Evolutionary conservation across 805 yeast genomes (phyloP).

Genomic region (Sungouiella thailandica): DNA sequence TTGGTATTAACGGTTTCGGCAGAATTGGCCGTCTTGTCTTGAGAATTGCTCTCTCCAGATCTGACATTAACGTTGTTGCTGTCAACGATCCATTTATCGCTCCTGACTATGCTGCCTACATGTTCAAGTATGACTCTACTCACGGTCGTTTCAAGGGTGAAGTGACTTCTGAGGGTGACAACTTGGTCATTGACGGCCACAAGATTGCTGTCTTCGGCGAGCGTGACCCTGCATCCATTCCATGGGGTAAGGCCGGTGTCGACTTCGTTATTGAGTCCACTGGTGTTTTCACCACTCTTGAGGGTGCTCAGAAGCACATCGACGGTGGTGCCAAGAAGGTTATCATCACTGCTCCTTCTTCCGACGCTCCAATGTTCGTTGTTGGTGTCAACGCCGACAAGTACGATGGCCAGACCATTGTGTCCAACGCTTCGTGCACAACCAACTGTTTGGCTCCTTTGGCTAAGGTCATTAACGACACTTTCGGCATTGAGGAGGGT

Average conservation of each 20-base stretch:
- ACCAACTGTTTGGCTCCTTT: conserved; percentile 94
- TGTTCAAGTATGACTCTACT: conserved; percentile 94
- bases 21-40: conserved; percentile 88
- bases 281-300: conserved; percentile 85
- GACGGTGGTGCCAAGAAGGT: conserved; percentile 94
- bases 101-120: conserved; percentile 87
- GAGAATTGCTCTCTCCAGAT: conserved; percentile 72
- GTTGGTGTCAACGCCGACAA: conserved; percentile 82
- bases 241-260: conserved; percentile 83
- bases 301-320: conserved; percentile 78
- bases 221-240: conserved; percentile 79
- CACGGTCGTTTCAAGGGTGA: conserved; percentile 82
- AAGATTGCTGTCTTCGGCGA: conserved; percentile 68
- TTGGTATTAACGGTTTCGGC: conserved; percentile 95
- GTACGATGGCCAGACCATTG: conserved; percentile 70
- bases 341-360: conserved; percentile 89
- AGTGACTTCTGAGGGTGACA: conserved; percentile 54
- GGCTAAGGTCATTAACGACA: conserved; percentile 84
- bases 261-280: conserved; percentile 90
- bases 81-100: conserved; percentile 89
- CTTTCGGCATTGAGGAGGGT: conserved; percentile 85
- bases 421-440: conserved; percentile 94
- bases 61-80: conserved; percentile 78
- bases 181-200: conserved; percentile 65
- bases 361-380: conserved; percentile 94